phyloP scores from a whole-genome alignment of 108 stramenopile species.

The Aurantiochytrium sp. region DNA sequence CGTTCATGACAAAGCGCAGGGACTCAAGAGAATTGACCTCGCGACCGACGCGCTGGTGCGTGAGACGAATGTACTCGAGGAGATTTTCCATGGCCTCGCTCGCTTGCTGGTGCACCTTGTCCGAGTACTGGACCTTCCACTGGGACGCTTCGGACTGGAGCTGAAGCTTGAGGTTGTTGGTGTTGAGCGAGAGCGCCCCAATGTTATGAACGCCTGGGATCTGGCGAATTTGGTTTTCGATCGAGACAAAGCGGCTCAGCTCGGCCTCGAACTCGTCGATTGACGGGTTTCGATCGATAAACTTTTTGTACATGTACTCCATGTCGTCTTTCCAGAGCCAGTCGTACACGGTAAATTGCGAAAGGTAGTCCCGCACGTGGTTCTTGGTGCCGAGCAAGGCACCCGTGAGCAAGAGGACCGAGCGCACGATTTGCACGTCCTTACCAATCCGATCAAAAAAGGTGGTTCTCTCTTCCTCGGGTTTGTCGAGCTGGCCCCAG shows the following conservation, averaged over 20 bases:
- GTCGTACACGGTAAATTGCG: slow-evolving; percentile 53
- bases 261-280: slow-evolving; percentile 55
- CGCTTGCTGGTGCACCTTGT: slow-evolving; percentile 58
- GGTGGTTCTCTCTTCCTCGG: neutral
- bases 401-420: slow-evolving; percentile 60
- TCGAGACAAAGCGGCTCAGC: slow-evolving; percentile 45
- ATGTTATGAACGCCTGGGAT: slow-evolving; percentile 55
- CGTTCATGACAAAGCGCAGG: slow-evolving; percentile 56
- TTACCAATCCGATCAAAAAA: slow-evolving; percentile 54
- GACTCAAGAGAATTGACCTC: slow-evolving; percentile 58
- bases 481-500: slow-evolving; percentile 47
- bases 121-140: slow-evolving; percentile 62
- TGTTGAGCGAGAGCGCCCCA: slow-evolving; percentile 57
- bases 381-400: slow-evolving; percentile 55
- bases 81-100: slow-evolving; percentile 50
- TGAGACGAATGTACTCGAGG: slow-evolving; percentile 53
- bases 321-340: slow-evolving; percentile 70
- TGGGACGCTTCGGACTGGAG: slow-evolving; percentile 51
- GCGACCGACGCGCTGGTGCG: slow-evolving; percentile 42
- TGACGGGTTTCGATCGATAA: slow-evolving; percentile 42
- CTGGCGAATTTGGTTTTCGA: slow-evolving; percentile 49
- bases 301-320: slow-evolving; percentile 48
- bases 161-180: slow-evolving; percentile 59
- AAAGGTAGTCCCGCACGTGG: slow-evolving; percentile 52
- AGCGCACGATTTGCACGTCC: slow-evolving; percentile 62